Base-by-base conservation (phyloP, 371 early-diverging fungal species). In the Batrachochytrium dendrobatidis region DNA sequence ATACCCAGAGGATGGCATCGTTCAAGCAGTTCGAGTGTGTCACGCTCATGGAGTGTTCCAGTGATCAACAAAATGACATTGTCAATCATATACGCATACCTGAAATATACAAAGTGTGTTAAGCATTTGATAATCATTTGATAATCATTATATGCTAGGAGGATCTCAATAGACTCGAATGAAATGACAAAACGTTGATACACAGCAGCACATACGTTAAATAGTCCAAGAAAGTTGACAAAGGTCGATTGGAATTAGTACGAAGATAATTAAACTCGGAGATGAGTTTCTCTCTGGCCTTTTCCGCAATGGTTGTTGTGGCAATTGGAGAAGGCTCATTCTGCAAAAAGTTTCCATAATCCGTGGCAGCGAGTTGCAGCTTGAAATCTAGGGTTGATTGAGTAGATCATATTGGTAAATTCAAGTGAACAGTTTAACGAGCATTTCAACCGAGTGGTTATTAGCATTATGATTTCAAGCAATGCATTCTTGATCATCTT, bases 11-110 rank as follows among this genome's bases (percentile, higher is more conserved):
- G 98, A 70, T 97, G 96, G 70, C 96, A 95, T 60, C 92, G 85
- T 46, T 95, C 94, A 58, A 97, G 67, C 55, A 98, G 74, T 64
- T 98, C 97, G 68, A 89, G 87, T n/a, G 92, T 91, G 78, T 96
- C 98, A 63, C 97, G 87, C 72, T 95, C 92, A 65, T 98, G 98
- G 31, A 98, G 80, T 17, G 98, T 97, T 17, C 98, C 99, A 1
- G 96, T 95, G 63, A 98, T 95, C 35, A 98, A 73, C 61, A 98
- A 79, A 57, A 98, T 92, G 53, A 96, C 93, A 72, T 98, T 98
- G 75, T 98, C 99, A 62, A 98, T 98, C 99, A 97, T 97, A 70
- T 97, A 98, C 39, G 86, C 87, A 67, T 95, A 95, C n/a, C 95
- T 92, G 64, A 3, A 49, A 24, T 54, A 18, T 1, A 39, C 12